Evolutionary conservation across 768 basidiomycete genomes (phyloP).

Genomic region (Phlebiopsis gigantea): DNA sequence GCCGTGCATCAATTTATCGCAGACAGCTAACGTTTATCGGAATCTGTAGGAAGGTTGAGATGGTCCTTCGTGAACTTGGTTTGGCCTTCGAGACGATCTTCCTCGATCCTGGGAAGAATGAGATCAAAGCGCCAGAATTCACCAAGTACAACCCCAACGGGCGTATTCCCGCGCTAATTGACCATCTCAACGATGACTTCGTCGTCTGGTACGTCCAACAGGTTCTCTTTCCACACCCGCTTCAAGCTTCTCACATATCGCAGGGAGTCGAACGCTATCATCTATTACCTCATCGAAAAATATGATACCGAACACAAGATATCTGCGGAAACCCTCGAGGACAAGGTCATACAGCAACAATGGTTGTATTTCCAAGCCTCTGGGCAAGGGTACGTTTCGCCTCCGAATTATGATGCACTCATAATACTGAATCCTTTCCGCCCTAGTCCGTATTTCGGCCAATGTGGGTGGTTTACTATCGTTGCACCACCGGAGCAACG

Average conservation of each 20-base stretch:
- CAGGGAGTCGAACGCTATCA: constrained; percentile 29
- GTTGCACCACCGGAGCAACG: constrained; percentile 12
- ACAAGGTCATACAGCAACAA: constrained; percentile 17
- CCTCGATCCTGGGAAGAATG: constrained; percentile 10
- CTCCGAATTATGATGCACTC: neutral
- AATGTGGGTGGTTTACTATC: constrained; percentile 12
- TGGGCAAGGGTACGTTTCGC: constrained; percentile 14
- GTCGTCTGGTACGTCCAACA: constrained; percentile 17
- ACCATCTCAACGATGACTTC: constrained; percentile 24
- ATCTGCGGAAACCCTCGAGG: neutral
- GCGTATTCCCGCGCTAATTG: constrained; percentile 28
- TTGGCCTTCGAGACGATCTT: constrained; percentile 14
- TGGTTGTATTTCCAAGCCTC: constrained; percentile 34
- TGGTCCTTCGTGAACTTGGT: constrained; percentile 15
- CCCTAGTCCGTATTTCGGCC: constrained; percentile 14
- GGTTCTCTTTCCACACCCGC: neutral
- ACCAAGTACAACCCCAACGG: constrained; percentile 25
- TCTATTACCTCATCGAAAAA: constrained; percentile 33
- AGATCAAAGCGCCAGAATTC: constrained; percentile 14
- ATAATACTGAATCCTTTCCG: neutral
- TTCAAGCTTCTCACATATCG: neutral
- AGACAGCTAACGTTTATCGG: neutral
- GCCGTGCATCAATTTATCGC: neutral
- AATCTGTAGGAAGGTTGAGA: constrained; percentile 13
- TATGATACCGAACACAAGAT: constrained; percentile 35